Percentiles rank a stretch among this genome's conserved stretches.
Conservation (phyloP, 176 grass and related monocot species). For the Otatea glauca region DNA sequence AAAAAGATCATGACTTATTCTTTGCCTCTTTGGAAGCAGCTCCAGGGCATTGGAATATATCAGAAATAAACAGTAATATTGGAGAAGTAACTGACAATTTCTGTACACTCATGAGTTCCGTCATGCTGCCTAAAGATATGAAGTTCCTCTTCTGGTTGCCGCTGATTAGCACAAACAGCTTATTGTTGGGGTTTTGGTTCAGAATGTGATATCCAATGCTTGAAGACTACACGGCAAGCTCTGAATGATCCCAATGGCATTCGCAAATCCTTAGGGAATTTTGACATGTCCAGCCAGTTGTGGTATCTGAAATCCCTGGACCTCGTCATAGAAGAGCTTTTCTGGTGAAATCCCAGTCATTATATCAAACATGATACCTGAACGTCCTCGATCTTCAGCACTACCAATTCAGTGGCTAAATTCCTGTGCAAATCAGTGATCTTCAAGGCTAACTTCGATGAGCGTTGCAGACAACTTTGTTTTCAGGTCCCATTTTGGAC, state of each 20-base stretch:
- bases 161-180: neutral
- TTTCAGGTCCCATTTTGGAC: neutral
- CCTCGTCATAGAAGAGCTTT: constrained; percentile 51
- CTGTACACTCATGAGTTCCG: neutral
- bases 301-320: constrained; percentile 31
- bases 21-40: neutral
- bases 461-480: neutral
- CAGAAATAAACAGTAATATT: neutral
- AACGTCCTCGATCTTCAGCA: constrained; percentile 46
- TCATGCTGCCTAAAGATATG: neutral
- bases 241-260: neutral
- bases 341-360: constrained; percentile 32
- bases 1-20: neutral
- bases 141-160: neutral
- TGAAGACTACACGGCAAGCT: neutral
- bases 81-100: neutral
- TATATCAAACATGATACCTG: constrained; percentile 27
- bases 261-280: neutral
- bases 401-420: constrained; percentile 36
- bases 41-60: neutral
- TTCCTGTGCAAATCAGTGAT: constrained; percentile 2
- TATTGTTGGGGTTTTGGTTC: neutral
- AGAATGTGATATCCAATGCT: neutral
- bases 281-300: constrained; percentile 29
- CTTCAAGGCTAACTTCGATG: neutral